Conservation (phyloP, 805 yeast genomes). For the Cephaloascus fragrans region DNA sequence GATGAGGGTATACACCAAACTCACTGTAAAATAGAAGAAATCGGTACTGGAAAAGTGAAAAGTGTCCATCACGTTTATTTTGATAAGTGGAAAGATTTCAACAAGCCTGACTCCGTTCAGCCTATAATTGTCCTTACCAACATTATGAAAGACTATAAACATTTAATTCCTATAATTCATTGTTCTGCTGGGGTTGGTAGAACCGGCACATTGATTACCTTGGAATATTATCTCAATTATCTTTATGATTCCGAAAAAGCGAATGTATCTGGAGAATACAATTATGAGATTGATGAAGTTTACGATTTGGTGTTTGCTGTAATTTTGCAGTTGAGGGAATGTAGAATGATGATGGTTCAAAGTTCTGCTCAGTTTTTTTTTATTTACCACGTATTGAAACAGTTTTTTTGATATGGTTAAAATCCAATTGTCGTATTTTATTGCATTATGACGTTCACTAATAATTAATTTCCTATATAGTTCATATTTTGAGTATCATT, state of each 20-base stretch:
- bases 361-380: slow-evolving; percentile 39
- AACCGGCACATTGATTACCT: slow-evolving; percentile 28
- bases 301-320: slow-evolving; percentile 36
- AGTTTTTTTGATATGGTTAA: no score
- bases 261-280: no score
- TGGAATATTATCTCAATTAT: slow-evolving; percentile 18
- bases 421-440: no score
- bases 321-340: slow-evolving; percentile 34
- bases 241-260: not conserved
- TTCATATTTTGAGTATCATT: no score
- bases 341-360: slow-evolving; percentile 47
- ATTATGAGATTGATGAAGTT: no score
- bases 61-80: slow-evolving; percentile 29
- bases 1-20: slow-evolving; percentile 6
- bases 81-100: slow-evolving; percentile 34
- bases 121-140: slow-evolving; percentile 13
- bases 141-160: not conserved
- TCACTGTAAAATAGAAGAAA: not conserved
- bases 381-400: slow-evolving; percentile 30
- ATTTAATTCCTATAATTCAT: slow-evolving; percentile 13
- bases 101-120: slow-evolving; percentile 21
- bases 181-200: slow-evolving; percentile 43
- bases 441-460: no score
- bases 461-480: no score
- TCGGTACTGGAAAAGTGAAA: slow-evolving; percentile 7